Base-by-base conservation (phyloP, 768 basidiomycete genomes). In the Mycena rebaudengoi region DNA sequence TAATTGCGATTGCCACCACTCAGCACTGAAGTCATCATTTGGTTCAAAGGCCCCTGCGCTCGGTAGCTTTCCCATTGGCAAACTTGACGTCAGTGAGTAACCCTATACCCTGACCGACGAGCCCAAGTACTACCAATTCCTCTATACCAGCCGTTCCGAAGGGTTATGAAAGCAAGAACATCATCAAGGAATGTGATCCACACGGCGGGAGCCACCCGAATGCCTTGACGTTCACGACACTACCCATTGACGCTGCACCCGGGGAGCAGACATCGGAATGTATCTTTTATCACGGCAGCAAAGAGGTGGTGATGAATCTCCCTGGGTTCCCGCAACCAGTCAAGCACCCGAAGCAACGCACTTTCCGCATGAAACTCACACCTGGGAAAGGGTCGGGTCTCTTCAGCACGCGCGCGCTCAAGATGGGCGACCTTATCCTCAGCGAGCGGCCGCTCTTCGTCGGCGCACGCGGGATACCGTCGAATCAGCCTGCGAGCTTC, bases 381-480 rank as follows among this genome's bases (percentile, higher is more conserved):
- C 51, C 50, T 16, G 33, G 43, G 25, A 68, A 64, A 46, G 79
- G 79, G 0, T 30, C 66, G 13, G 79, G 77, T 5, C 62, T 76
- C 25, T 70, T 79, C 61, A 76, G 79, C 21, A 75, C 71, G 30
- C 51, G 62, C 23, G 57, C 70, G 20, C 67, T 80, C 50, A 63
- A 68, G 18, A 46, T 51, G 6, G 76, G 75, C 46, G 77, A 78
- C 13, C 62, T 79, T 16, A 75, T 82, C 45, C 60, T 79, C 26
- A 69, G 69, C 25, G 80, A 82, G 41, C 76, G 80, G 4, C 76
- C 79, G 0, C 65, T 80, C 30, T 62, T 82, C 10, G 62, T 81
- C 12, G 37, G 54, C 16, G 74, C 73, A 7, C 56, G 39, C 26
- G 51, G 49, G 12, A 66, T 53, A 20, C 33, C 18, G 12, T 12